Percentiles rank a stretch among this genome's conserved stretches.
phyloP scores from a whole-genome alignment of 2,329 filamentous ascomycete genomes.

The Monilinia laxa region DNA sequence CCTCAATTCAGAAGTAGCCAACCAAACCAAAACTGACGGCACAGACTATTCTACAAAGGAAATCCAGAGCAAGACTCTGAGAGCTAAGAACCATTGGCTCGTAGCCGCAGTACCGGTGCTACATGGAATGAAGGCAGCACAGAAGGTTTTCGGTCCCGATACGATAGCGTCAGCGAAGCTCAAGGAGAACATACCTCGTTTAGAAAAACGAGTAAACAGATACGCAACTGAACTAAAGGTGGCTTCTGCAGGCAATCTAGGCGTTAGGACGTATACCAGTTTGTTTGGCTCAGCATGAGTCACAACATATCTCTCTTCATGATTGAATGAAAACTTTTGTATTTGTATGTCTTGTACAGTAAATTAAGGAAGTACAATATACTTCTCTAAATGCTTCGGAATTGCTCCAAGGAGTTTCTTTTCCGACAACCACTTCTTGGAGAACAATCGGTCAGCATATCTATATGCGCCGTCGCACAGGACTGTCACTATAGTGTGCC shows the following conservation, averaged over 20 bases:
- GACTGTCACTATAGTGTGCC: conserved; percentile 89
- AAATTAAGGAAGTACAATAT: conserved; percentile 80
- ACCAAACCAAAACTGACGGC: neutral
- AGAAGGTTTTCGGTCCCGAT: conserved; percentile 35
- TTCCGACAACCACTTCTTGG: conserved; percentile 80
- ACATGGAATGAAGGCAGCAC: conserved; percentile 43
- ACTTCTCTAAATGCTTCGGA: conserved; percentile 83
- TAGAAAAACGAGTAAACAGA: conserved; percentile 7
- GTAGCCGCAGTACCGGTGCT: conserved; percentile 43
- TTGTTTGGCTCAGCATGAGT: conserved; percentile 23
- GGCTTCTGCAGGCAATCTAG: neutral
- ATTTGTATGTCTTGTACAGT: conserved; percentile 26
- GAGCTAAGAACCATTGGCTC: conserved; percentile 30
- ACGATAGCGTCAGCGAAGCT: conserved; percentile 26
- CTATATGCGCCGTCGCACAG: conserved; percentile 96
- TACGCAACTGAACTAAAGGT: conserved; percentile 18
- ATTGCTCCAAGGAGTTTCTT: conserved; percentile 82
- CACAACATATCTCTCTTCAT: neutral
- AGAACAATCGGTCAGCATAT: conserved; percentile 93
- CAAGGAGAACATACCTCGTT: conserved; percentile 18
- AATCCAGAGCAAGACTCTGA: conserved; percentile 1
- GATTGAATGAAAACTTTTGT: conserved; percentile 16
- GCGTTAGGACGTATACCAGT: conserved; percentile 21
- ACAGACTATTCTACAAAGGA: neutral
- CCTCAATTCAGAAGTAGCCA: neutral